Conservation (phyloP, 176 grass and related monocot genomes). For the Ensete ventricosum region DNA sequence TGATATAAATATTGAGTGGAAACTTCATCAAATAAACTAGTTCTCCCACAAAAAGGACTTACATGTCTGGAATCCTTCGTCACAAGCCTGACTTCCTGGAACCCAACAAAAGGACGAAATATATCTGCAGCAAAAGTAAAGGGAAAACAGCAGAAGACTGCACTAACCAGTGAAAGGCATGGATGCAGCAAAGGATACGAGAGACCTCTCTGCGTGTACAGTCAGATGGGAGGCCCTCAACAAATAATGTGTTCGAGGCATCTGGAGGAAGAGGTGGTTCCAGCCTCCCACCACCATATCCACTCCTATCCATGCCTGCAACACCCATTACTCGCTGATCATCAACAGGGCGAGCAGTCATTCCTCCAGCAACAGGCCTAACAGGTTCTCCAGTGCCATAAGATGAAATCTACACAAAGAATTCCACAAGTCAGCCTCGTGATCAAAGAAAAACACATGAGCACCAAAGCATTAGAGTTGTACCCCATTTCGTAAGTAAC, state of each 20-base stretch:
- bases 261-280: constrained; percentile 81
- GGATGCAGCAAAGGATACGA: constrained; percentile 40
- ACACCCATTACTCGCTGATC: constrained; percentile 51
- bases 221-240: constrained; percentile 47
- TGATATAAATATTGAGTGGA: no score
- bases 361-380: constrained; percentile 54
- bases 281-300: constrained; percentile 50
- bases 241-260: constrained; percentile 63
- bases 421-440: neutral
- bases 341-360: constrained; percentile 59
- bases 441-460: constrained; percentile 11
- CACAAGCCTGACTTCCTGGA: constrained; percentile 49
- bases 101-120: constrained; percentile 60
- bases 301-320: constrained; percentile 54
- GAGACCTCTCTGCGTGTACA: constrained; percentile 53
- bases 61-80: constrained; percentile 90
- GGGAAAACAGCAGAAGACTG: no score
- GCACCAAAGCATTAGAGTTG: neutral
- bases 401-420: constrained; percentile 45
- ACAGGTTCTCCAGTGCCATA: constrained; percentile 40
- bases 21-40: no score
- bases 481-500: constrained; percentile 72
- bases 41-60: constrained; percentile 4
- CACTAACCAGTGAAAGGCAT: no score
- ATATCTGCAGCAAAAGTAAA: constrained; percentile 35